phyloP scores from a whole-genome alignment of 2,329 filamentous ascomycete genomes.

The Colletotrichum sp. region DNA sequence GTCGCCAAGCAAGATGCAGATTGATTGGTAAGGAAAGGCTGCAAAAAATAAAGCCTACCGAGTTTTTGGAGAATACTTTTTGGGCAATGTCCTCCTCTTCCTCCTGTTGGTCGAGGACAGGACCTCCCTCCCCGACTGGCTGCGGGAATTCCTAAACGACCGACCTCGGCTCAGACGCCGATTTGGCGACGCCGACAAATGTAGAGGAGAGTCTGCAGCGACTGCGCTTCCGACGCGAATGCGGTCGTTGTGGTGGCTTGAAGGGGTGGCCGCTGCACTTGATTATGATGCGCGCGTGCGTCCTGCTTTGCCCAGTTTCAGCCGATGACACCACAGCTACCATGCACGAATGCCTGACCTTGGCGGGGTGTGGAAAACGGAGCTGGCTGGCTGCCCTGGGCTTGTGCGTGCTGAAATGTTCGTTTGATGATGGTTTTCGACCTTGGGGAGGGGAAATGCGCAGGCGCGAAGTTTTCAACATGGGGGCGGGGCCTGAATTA shows the following conservation, averaged over 20 bases:
- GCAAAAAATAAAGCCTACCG: slow-evolving; percentile 18
- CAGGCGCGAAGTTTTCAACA: slow-evolving; percentile 29
- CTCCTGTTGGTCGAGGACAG: neutral
- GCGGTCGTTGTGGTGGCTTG: neutral
- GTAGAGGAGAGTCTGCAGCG: neutral
- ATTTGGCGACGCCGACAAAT: neutral
- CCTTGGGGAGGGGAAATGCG: slow-evolving; percentile 31
- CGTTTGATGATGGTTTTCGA: slow-evolving; percentile 27
- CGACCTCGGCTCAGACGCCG: neutral
- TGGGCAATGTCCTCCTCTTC: neutral
- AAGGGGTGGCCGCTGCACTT: neutral
- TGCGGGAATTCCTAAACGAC: neutral
- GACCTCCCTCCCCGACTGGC: neutral
- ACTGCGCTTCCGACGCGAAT: neutral
- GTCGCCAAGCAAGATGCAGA: neutral
- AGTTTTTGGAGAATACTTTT: neutral
- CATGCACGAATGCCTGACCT: slow-evolving; percentile 23
- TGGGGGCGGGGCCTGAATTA: neutral
- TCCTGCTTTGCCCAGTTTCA: slow-evolving; percentile 2
- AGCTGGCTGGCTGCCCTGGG: slow-evolving; percentile 7
- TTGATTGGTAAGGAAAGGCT: slow-evolving; percentile 18
- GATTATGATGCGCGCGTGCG: neutral
- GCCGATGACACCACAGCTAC: slow-evolving; percentile 18
- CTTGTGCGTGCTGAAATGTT: slow-evolving; percentile 30
- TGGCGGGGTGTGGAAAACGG: slow-evolving; percentile 7